A percentile compares a stretch with the other conserved stretches of the same genome.
Conservation (phyloP, 2,329 filamentous ascomycete species). For the Aspergillus neotritici region DNA sequence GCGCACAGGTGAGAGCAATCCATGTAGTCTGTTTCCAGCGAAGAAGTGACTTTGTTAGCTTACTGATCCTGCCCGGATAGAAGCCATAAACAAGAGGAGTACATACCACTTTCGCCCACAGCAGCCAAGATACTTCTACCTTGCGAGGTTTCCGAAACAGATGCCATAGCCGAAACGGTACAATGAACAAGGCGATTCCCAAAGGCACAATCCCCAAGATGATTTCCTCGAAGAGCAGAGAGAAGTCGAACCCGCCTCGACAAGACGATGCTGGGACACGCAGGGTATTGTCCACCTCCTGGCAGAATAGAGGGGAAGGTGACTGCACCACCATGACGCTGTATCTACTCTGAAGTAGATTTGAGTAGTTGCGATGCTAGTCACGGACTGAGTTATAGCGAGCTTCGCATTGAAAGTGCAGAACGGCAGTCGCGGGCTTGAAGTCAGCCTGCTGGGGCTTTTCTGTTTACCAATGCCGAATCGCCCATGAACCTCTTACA, state of each 20-base stretch:
- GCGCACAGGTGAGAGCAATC: slow-evolving; percentile 28
- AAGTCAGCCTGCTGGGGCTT: too few relatives aligned
- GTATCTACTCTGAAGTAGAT: too few relatives aligned
- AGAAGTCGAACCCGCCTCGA: slow-evolving; percentile 41
- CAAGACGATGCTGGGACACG: slow-evolving; percentile 30
- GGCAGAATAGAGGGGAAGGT: slow-evolving; percentile 21
- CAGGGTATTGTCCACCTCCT: slow-evolving; percentile 31
- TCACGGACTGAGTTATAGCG: too few relatives aligned
- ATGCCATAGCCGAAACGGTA: slow-evolving; percentile 32
- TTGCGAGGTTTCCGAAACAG: slow-evolving; percentile 32
- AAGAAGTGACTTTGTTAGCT: slow-evolving; percentile 5
- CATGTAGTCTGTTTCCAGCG: slow-evolving; percentile 22
- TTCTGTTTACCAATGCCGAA: too few relatives aligned
- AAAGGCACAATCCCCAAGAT: slow-evolving; percentile 36
- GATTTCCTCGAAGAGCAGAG: slow-evolving; percentile 43
- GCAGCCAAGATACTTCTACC: slow-evolving; percentile 27
- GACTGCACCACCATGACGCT: slow-evolving; percentile 24
- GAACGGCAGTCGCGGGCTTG: too few relatives aligned
- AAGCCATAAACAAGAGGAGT: background rate
- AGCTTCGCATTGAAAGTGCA: too few relatives aligned
- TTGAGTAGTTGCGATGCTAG: too few relatives aligned
- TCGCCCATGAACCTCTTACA: too few relatives aligned
- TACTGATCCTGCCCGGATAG: background rate
- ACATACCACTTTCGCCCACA: slow-evolving; percentile 35
- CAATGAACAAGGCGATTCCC: slow-evolving; percentile 30